Percentiles rank a stretch among this genome's conserved stretches.
Evolutionary conservation across 208 protist genomes (phyloP).

Genomic region (Acanthamoeba culbertsoni): DNA sequence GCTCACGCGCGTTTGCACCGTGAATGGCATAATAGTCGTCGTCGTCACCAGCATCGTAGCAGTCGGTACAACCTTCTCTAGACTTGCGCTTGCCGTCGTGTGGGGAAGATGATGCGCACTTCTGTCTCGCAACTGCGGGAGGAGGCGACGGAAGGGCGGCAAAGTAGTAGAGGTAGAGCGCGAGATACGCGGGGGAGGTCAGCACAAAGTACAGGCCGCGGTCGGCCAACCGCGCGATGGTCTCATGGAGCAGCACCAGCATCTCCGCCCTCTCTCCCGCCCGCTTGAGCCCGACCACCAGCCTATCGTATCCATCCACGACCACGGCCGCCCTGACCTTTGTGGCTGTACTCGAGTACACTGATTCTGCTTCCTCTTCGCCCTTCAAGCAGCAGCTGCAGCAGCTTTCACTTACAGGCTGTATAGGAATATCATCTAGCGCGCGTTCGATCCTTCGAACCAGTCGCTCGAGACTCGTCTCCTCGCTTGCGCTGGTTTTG

Average conservation of each 20-base stretch:
- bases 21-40: background rate
- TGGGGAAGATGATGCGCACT: background rate
- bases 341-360: background rate
- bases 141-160: background rate
- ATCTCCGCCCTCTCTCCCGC: background rate
- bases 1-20: background rate
- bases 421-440: background rate
- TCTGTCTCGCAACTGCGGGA: background rate
- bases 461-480: background rate
- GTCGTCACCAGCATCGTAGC: background rate
- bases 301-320: background rate
- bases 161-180: conserved; percentile 1
- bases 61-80: background rate
- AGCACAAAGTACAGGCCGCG: background rate
- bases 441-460: background rate
- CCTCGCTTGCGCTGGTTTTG: background rate
- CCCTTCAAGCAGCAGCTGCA: background rate
- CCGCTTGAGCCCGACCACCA: background rate
- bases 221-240: background rate
- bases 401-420: too few relatives aligned
- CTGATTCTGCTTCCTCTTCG: background rate
- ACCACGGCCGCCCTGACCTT: background rate
- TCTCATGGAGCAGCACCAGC: background rate
- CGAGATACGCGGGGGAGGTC: background rate
- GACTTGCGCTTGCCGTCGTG: background rate